Evolutionary conservation across 495 filamentous ascomycete species (phyloP).

Genomic region (Trichoderma asperelloides): DNA sequence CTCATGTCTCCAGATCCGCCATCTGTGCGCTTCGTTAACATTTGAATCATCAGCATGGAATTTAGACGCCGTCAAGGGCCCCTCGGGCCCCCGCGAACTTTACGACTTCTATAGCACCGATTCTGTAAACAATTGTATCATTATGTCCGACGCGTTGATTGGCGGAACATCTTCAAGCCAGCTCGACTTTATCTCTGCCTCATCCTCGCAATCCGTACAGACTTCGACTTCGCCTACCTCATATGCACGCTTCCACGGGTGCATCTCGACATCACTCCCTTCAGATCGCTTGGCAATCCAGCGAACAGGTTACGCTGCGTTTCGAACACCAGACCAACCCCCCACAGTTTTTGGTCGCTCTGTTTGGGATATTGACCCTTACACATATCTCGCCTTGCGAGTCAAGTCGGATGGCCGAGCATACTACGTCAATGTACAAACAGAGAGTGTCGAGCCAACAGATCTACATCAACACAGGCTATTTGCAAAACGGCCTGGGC

Average conservation of each 20-base stretch:
- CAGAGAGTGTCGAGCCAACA: slow-evolving; percentile 80
- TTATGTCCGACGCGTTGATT: slow-evolving; percentile 77
- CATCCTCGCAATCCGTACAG: slow-evolving; percentile 16
- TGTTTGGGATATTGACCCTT: slow-evolving; percentile 82
- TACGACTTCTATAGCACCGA: slow-evolving; percentile 57
- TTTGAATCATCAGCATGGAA: slow-evolving; percentile 25
- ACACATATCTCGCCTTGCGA: slow-evolving; percentile 79
- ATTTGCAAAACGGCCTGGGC: slow-evolving; percentile 67
- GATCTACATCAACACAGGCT: slow-evolving; percentile 94
- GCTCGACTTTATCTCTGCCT: slow-evolving; percentile 48
- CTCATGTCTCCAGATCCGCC: neutral
- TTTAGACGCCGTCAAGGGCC: slow-evolving; percentile 45
- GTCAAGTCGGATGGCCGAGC: slow-evolving; percentile 83
- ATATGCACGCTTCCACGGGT: slow-evolving; percentile 72
- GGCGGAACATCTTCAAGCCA: slow-evolving; percentile 71
- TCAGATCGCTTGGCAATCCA: slow-evolving; percentile 59
- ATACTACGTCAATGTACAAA: slow-evolving; percentile 94
- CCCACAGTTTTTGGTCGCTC: slow-evolving; percentile 69
- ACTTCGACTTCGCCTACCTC: slow-evolving; percentile 58
- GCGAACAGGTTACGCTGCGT: slow-evolving; percentile 79
- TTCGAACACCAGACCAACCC: slow-evolving; percentile 56
- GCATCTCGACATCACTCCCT: slow-evolving; percentile 78
- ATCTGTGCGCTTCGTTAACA: neutral
- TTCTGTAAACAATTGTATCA: slow-evolving; percentile 58
- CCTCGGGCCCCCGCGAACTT: slow-evolving; percentile 48